These are phyloP conservation scores for Xylaria bambusicola DNA, from an alignment of 495 filamentous ascomycete species.

Conservation along the genomic window DNA sequence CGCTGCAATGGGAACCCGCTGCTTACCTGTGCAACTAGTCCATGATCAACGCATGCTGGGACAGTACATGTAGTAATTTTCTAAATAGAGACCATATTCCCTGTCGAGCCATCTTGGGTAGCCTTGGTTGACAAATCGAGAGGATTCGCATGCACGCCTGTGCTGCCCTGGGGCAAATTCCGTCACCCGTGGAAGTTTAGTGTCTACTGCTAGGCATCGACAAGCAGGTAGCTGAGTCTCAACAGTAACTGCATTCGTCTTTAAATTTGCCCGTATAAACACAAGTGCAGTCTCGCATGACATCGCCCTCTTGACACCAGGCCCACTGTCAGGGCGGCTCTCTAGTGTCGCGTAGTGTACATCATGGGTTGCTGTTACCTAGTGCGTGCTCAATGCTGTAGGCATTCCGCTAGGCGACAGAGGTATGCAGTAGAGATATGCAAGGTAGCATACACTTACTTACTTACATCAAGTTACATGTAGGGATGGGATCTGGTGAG, in stretches of 20 bases:
- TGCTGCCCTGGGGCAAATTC: background rate
- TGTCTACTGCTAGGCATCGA: background rate
- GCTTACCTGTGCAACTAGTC: conserved; percentile 12
- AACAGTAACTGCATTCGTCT: background rate
- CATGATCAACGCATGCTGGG: conserved; percentile 10
- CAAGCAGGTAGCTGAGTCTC: background rate
- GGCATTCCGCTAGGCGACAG: too few relatives aligned
- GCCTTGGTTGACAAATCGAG: conserved; percentile 16
- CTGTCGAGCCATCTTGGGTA: conserved; percentile 3
- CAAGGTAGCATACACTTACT: too few relatives aligned
- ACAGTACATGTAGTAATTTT: conserved; percentile 14
- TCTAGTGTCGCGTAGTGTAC: background rate
- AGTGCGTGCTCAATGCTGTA: too few relatives aligned
- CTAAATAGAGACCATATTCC: conserved; percentile 16
- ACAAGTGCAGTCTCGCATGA: background rate
- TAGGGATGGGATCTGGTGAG: background rate
- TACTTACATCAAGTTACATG: too few relatives aligned
- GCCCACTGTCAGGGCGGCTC: background rate
- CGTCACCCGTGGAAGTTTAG: background rate
- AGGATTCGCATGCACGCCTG: conserved; percentile 5
- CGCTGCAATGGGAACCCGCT: conserved; percentile 14
- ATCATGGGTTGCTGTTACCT: too few relatives aligned
- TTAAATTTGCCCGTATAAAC: conserved; percentile 5
- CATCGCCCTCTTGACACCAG: too few relatives aligned
- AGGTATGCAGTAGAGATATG: too few relatives aligned